phyloP scores from a whole-genome alignment of 1,284 basidiomycete genomes.

The Melanopsichium pennsylvanicum region DNA sequence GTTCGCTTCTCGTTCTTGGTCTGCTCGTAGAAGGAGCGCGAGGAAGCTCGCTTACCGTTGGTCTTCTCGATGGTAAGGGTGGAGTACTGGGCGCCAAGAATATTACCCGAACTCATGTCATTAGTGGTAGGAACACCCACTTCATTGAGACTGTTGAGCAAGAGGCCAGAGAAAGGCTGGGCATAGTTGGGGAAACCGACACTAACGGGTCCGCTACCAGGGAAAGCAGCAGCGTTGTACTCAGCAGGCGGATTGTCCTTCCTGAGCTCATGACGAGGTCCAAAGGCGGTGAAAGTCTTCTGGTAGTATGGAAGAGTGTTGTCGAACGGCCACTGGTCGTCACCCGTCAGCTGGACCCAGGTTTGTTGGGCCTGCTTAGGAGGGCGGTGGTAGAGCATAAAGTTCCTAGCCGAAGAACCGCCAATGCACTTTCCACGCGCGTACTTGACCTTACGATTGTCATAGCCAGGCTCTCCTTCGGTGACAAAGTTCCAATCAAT shows the following conservation, averaged over 20 bases:
- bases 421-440: constrained; percentile 54
- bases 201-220: constrained; percentile 28
- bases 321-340: constrained; percentile 43
- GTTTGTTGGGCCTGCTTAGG: constrained; percentile 27
- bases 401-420: constrained; percentile 46
- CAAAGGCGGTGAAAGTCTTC: constrained; percentile 40
- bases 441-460: constrained; percentile 39
- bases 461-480: constrained; percentile 38
- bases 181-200: constrained; percentile 51
- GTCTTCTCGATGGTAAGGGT: constrained; percentile 34
- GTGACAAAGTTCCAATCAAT: constrained; percentile 51
- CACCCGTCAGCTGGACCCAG: constrained; percentile 49
- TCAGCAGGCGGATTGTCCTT: constrained; percentile 37
- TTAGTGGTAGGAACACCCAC: constrained; percentile 41
- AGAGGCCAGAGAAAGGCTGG: constrained; percentile 43
- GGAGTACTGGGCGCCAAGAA: constrained; percentile 62
- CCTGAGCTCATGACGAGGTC: constrained; percentile 26
- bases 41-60: constrained; percentile 40
- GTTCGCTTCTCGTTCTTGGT: constrained; percentile 22
- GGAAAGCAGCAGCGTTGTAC: constrained; percentile 44
- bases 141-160: constrained; percentile 43
- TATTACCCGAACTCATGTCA: constrained; percentile 54
- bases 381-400: constrained; percentile 53
- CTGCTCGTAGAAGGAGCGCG: constrained; percentile 45
- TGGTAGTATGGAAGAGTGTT: constrained; percentile 40